Base-by-base conservation (phyloP, 345 rosid species). In the Clausena lansium region DNA sequence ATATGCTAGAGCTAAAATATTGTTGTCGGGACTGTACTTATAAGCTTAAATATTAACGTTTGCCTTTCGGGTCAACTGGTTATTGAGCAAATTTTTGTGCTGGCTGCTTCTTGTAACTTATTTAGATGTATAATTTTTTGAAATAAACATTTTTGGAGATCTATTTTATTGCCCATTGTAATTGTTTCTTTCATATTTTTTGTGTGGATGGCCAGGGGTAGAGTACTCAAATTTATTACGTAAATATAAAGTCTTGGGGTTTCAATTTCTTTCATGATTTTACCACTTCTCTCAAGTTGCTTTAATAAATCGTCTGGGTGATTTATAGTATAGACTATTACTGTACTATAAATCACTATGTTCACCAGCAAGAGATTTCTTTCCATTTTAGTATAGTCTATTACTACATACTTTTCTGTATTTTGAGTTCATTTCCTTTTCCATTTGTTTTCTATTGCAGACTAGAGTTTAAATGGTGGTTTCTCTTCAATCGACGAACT, bases 381-480 rank as follows among this genome's bases (percentile, higher is more conserved):
- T 76, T 33, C 55, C 36, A 66, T 35, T 76, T 33, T 33, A 52
- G 35, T 67, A 27, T 76, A 36, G 57, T 35, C 45, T 9, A 59
- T 74, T 71, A 22, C 13, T 57, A 20, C 58, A 19, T 45, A 45
- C 50, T 32, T 52, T 64, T 39, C 58, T 13, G 35, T 74, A 76
- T 24, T 76, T 27, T 58, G 7, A 24, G 9, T 81, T 67, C 41
- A 38, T 41, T 81, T 74, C 32, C 79, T 27, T 69, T 71, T 38
- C 13, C 68, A 2, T 20, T 67, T 55, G 30, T 59, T 45, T 70
- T 82, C 15, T 52, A 3, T 77, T 74, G 80, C 83, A 77, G 86
- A 58, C 65, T 59, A 25, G 70, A 68, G 79, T 73, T 83, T 85
- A 71, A 36, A 60, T 25, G 24, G 79, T 70, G 38, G 58, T 77